Conservation (phyloP, 495 filamentous ascomycete genomes). For the Xylaria palmicola region DNA sequence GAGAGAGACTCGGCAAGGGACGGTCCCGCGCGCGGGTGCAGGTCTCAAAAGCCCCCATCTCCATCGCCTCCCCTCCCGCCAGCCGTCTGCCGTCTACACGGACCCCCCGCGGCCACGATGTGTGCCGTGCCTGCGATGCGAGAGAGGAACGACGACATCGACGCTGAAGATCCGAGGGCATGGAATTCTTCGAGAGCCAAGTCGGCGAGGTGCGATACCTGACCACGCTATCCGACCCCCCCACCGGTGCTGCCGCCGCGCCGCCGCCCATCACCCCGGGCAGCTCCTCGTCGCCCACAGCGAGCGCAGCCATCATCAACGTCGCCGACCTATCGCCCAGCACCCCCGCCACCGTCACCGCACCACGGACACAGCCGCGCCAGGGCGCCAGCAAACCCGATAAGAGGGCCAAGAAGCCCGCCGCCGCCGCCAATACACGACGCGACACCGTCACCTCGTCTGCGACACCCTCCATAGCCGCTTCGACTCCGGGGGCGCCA, state of each 20-base stretch:
- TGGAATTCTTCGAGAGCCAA: slow-evolving; percentile 57
- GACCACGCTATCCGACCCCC: slow-evolving; percentile 23
- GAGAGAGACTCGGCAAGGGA: background rate
- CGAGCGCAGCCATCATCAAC: no score
- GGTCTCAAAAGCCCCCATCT: background rate
- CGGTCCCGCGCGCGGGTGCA: no score
- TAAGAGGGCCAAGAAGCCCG: slow-evolving; percentile 5
- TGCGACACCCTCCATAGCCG: background rate
- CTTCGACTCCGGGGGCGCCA: background rate
- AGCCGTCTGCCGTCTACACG: background rate
- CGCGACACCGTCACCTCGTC: slow-evolving; percentile 4
- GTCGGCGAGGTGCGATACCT: slow-evolving; percentile 56
- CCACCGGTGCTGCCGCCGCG: background rate
- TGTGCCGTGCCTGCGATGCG: slow-evolving; percentile 4
- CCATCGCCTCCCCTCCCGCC: background rate
- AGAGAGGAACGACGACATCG: slow-evolving; percentile 4
- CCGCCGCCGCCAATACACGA: background rate
- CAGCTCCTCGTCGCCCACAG: slow-evolving; percentile 2
- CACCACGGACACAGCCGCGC: slow-evolving; percentile 3
- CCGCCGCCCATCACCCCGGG: background rate
- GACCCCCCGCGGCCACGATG: slow-evolving; percentile 10
- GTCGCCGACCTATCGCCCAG: background rate
- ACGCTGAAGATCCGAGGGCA: slow-evolving; percentile 20
- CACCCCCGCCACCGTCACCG: background rate
- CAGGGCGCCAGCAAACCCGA: background rate